Evolutionary conservation across 352 stramenopile species (phyloP), one percentile per base, ranked within the genome.

Genomic region (Phytophthora quininea): DNA sequence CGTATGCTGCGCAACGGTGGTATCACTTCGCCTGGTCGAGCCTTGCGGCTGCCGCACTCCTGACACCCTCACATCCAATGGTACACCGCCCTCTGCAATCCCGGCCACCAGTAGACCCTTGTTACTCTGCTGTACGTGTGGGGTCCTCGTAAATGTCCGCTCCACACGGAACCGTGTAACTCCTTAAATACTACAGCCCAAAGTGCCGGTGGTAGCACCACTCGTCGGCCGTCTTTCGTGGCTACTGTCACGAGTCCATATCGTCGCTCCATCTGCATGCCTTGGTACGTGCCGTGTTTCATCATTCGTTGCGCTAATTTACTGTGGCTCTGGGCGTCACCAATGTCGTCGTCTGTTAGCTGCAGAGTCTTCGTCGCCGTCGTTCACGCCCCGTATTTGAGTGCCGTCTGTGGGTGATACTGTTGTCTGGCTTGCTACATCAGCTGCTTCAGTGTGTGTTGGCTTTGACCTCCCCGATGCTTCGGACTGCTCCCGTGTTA

Each of bases 41-140:
- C 49, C 35, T 71, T 65, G 1, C 63, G 49, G 30, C 55, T 71
- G 0, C 55, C 63, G 38, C 63, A 64, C 37, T 64, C 62, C 3
- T 45, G 37, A 15, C 62, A 70, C 12, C 62, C 53, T 3, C 3
- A 31, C 31, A 48, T 15, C 62, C 54, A 69, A 3, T 32, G 27
- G 0, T 2, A 2, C n/a, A 57, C 43, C 2, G 50, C 43, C n/a
- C 52, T 24, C 40, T 32, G 35, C 30, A 70, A 61, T 0, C 8
- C 9, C 8, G 62, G 54, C 48, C 62, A 64, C 62, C 62, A 64
- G 32, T 60, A 70, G n/a, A 32, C 29, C 33, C 24, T 3, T 2
- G 27, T 11, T 7, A 52, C 24, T 2, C 50, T 10, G 15, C 54
- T 47, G 10, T 59, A 29, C 2, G 62, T 70, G 42, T 64, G 62